Conservation (phyloP, 2,329 filamentous ascomycete species). For the Aspergillus cejpii region DNA sequence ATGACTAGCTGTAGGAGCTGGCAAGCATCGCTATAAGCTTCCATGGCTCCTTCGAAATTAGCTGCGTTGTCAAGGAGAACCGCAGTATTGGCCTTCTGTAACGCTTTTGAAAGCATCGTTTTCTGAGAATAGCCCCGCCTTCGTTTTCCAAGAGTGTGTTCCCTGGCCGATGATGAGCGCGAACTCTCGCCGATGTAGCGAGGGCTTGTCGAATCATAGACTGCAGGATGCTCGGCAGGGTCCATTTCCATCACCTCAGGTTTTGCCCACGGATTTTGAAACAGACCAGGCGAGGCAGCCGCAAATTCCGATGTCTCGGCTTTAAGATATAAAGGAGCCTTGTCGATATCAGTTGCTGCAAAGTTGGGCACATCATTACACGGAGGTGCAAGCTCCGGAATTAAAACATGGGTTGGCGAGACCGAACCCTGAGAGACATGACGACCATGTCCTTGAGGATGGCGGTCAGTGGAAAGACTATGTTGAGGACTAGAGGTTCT, state of each 20-base stretch:
- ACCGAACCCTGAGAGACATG: slow-evolving; percentile 4
- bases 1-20: slow-evolving; percentile 82
- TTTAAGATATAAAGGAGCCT: slow-evolving; percentile 6
- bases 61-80: slow-evolving; percentile 94
- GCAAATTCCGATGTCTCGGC: slow-evolving; percentile 18
- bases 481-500: slow-evolving; percentile 4
- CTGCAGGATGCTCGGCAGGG: not conserved
- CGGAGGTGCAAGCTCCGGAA: not conserved
- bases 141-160: slow-evolving; percentile 27
- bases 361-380: slow-evolving; percentile 2
- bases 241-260: not conserved
- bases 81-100: slow-evolving; percentile 92
- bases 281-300: slow-evolving; percentile 4
- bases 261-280: slow-evolving; percentile 12
- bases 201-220: slow-evolving; percentile 12
- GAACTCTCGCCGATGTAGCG: slow-evolving; percentile 22
- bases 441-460: not conserved
- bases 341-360: slow-evolving; percentile 1
- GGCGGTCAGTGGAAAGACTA: slow-evolving; percentile 5
- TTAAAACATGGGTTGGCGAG: not conserved
- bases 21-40: slow-evolving; percentile 88
- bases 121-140: slow-evolving; percentile 66
- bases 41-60: slow-evolving; percentile 84
- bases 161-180: slow-evolving; percentile 20
- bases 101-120: slow-evolving; percentile 88